A percentile compares a stretch with the other conserved stretches of the same genome.
These are phyloP conservation scores for Phanerodontia chrysosporium DNA, from an alignment of 768 basidiomycete genomes.

Conservation along the genomic window DNA sequence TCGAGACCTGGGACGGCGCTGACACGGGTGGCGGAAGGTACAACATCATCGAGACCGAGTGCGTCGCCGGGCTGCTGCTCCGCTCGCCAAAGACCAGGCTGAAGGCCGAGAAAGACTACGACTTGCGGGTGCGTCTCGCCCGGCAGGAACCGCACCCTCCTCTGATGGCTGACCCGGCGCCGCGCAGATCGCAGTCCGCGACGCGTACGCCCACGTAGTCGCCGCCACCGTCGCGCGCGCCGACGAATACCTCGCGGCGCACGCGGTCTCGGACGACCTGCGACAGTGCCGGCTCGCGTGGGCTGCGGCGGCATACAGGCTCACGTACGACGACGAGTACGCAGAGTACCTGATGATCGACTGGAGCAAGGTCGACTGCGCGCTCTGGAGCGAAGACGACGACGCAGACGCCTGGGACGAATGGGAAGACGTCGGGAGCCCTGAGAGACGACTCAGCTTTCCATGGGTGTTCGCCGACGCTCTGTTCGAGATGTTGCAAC, in stretches of 20 bases:
- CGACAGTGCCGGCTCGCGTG: background rate
- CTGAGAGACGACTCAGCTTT: background rate
- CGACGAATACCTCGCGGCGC: background rate
- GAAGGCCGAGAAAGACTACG: constrained; percentile 5
- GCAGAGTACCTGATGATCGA: background rate
- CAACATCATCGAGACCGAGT: constrained; percentile 8
- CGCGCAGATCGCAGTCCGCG: constrained; percentile 6
- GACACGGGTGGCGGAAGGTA: background rate
- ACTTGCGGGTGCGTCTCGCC: constrained; percentile 1
- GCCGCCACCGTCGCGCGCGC: background rate
- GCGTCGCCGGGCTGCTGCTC: constrained; percentile 7
- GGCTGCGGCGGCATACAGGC: constrained; percentile 5
- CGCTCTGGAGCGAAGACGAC: background rate
- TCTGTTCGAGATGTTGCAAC: background rate
- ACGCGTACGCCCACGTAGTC: background rate
- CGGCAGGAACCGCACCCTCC: background rate
- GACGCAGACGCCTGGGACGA: background rate
- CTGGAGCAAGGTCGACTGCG: background rate
- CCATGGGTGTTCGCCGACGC: background rate
- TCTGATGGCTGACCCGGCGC: background rate
- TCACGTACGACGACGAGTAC: constrained; percentile 4
- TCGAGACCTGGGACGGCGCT: background rate
- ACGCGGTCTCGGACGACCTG: background rate
- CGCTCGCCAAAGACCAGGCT: constrained; percentile 9
- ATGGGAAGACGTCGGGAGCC: background rate